Percentiles rank a stretch among this genome's conserved stretches.
Conservation (phyloP, 352 stramenopile species). For the Globisporangium cederbergense region DNA sequence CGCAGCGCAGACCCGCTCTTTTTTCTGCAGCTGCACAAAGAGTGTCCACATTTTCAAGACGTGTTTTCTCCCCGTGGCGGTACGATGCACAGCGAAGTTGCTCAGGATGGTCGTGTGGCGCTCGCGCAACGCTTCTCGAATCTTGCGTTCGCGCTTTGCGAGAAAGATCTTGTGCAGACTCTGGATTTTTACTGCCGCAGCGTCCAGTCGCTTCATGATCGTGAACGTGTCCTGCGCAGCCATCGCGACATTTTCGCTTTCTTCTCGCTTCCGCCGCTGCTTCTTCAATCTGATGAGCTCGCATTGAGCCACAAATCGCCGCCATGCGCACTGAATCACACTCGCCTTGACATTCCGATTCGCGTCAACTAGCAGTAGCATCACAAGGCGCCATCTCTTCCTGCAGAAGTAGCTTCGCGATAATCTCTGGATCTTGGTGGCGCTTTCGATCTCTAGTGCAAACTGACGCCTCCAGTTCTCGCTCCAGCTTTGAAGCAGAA, state of each 20-base stretch:
- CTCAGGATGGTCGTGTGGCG: slow-evolving; percentile 38
- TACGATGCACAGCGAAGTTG: slow-evolving; percentile 31
- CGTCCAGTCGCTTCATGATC: slow-evolving; percentile 35
- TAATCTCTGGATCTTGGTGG: slow-evolving; percentile 31
- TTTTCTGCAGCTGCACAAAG: slow-evolving; percentile 32
- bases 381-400: slow-evolving; percentile 17
- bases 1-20: slow-evolving; percentile 29
- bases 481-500: slow-evolving; percentile 37
- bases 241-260: slow-evolving; percentile 33
- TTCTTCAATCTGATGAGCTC: slow-evolving; percentile 24
- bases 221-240: slow-evolving; percentile 36
- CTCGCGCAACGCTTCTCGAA: slow-evolving; percentile 32
- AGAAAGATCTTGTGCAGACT: slow-evolving; percentile 39
- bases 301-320: slow-evolving; percentile 21
- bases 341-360: slow-evolving; percentile 27
- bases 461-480: slow-evolving; percentile 43
- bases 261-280: slow-evolving; percentile 33
- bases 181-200: slow-evolving; percentile 48
- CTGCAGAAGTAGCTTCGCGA: slow-evolving; percentile 20
- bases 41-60: slow-evolving; percentile 35
- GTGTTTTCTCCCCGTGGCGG: slow-evolving; percentile 22
- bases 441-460: slow-evolving; percentile 30
- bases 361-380: slow-evolving; percentile 24
- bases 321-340: slow-evolving; percentile 51
- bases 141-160: slow-evolving; percentile 28